These are phyloP conservation scores for Crepidotus variabilis DNA, from an alignment of 768 basidiomycete genomes.

Conservation along the genomic window DNA sequence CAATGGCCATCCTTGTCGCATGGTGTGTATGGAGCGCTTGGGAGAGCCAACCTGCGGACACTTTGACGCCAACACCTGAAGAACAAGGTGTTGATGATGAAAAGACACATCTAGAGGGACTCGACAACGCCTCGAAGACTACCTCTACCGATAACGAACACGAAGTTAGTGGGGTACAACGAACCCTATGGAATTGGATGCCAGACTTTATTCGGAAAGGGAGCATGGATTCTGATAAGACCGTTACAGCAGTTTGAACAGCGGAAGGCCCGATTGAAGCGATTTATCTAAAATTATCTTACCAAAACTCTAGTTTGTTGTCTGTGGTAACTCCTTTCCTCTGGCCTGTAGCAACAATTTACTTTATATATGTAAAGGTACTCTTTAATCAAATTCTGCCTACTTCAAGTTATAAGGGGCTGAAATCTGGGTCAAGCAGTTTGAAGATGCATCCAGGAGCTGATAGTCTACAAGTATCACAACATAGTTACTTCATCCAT, in stretches of 20 bases:
- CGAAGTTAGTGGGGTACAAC: background rate
- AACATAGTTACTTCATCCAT: too few relatives aligned
- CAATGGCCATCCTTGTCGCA: conserved; percentile 12
- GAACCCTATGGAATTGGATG: background rate
- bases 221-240: background rate
- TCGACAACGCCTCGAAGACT: background rate
- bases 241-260: background rate
- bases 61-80: background rate
- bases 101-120: background rate
- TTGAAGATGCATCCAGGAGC: too few relatives aligned
- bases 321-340: too few relatives aligned
- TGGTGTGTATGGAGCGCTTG: conserved; percentile 23
- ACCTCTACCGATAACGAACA: background rate
- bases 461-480: too few relatives aligned
- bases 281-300: too few relatives aligned
- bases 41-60: background rate
- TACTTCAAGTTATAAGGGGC: too few relatives aligned
- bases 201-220: background rate
- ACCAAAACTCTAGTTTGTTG: too few relatives aligned
- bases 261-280: too few relatives aligned
- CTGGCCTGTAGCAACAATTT: too few relatives aligned
- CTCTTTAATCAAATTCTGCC: too few relatives aligned
- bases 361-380: too few relatives aligned
- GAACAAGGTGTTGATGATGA: background rate
- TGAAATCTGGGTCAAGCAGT: too few relatives aligned